Conservation (phyloP, 495 filamentous ascomycete genomes). For the Penicillium atrosanguineum region DNA sequence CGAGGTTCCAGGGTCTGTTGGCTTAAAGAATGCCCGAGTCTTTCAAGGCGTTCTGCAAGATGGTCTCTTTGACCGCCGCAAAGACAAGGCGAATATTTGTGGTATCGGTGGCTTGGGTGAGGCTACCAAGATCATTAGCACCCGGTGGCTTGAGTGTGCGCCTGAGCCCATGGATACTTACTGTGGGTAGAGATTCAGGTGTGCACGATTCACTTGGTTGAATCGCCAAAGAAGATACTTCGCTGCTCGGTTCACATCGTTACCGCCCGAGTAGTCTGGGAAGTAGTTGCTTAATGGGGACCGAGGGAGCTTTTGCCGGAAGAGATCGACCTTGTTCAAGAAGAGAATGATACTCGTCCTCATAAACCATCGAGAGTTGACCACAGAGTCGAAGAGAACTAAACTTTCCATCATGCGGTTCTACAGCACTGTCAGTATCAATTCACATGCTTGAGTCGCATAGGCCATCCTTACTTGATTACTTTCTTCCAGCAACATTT, state of each 20-base stretch:
- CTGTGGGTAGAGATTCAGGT: conserved; percentile 97
- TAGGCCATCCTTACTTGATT: conserved; percentile 69
- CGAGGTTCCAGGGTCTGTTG: not conserved
- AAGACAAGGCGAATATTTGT: conserved; percentile 98
- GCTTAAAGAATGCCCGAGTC: conserved; percentile 89
- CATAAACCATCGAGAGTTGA: conserved; percentile 99
- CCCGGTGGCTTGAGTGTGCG: not conserved
- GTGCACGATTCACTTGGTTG: conserved; percentile 95
- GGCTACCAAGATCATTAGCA: conserved; percentile 45
- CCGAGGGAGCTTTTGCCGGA: conserved; percentile 87
- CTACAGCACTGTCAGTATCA: conserved; percentile 37
- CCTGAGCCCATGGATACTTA: conserved; percentile 47
- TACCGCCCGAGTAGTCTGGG: conserved; percentile 94
- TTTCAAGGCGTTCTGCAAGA: conserved; percentile 95
- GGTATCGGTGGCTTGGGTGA: conserved; percentile 98
- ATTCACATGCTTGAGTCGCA: not conserved
- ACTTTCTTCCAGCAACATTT: conserved; percentile 92
- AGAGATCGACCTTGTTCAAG: conserved; percentile 97
- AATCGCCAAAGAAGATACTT: conserved; percentile 98
- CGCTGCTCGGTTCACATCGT: conserved; percentile 94
- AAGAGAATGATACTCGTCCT: conserved; percentile 97
- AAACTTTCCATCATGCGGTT: conserved; percentile 99
- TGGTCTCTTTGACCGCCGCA: conserved; percentile 97
- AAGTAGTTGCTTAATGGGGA: conserved; percentile 92
- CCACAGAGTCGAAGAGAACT: conserved; percentile 96